Evolutionary conservation across 1,139 yeast species (phyloP).

Genomic region (Geotrichum restrictum): DNA sequence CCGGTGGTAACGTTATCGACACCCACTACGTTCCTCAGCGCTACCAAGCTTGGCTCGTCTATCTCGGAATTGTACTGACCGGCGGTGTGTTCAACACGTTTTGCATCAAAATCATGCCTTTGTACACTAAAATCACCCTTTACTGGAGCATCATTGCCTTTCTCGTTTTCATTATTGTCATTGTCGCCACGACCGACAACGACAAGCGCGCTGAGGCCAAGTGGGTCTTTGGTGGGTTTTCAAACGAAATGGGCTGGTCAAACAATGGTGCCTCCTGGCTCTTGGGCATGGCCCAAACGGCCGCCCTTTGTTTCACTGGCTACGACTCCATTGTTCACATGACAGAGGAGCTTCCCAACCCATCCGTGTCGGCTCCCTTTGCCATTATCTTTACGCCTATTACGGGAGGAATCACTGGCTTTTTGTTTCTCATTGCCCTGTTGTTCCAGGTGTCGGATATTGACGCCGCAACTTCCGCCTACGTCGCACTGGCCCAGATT

Average conservation of each 20-base stretch:
- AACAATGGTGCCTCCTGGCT: constrained; percentile 26
- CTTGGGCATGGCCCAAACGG: constrained; percentile 69
- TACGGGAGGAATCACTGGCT: constrained; percentile 65
- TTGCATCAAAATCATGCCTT: constrained; percentile 21
- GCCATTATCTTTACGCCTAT: constrained; percentile 66
- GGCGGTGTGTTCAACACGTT: constrained; percentile 21
- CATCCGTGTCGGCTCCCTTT: constrained; percentile 72
- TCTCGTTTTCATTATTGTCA: constrained; percentile 26
- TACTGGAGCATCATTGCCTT: constrained; percentile 29
- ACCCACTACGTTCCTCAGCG: constrained; percentile 15
- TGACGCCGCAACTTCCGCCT: constrained; percentile 41
- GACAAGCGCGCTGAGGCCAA: constrained; percentile 25
- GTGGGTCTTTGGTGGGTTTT: constrained; percentile 25
- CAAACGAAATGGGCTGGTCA: constrained; percentile 25
- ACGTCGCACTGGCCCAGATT: constrained; percentile 20
- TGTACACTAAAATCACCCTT: constrained; percentile 22
- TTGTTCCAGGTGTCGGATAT: constrained; percentile 67
- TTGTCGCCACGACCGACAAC: constrained; percentile 24
- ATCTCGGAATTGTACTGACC: constrained; percentile 16
- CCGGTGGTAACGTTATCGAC: constrained; percentile 18
- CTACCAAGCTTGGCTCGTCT: constrained; percentile 22
- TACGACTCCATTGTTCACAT: constrained; percentile 77
- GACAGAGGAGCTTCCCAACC: constrained; percentile 74
- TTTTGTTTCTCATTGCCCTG: constrained; percentile 67
- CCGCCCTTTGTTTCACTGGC: constrained; percentile 61